Percentiles rank a stretch among this genome's conserved stretches.
Evolutionary conservation across 1,139 yeast genomes (phyloP).

Genomic region (Blastobotrys arbuscula): DNA sequence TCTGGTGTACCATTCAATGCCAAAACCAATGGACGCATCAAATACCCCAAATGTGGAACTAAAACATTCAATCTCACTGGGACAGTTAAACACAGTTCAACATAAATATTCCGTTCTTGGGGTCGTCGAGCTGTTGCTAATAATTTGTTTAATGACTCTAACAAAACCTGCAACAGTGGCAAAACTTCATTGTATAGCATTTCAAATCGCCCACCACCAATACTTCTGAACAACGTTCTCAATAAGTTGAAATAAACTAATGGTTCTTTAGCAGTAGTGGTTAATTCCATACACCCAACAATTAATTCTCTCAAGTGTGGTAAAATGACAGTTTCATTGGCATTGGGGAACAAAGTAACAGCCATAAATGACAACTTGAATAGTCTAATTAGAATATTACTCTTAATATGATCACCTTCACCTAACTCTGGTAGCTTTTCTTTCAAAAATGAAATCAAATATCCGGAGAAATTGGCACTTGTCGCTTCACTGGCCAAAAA

Average conservation of each 20-base stretch:
- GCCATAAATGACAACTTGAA: conserved; percentile 95
- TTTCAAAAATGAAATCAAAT: conserved; percentile 69
- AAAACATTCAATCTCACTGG: conserved; percentile 90
- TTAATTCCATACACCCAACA: conserved; percentile 67
- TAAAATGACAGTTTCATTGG: conserved; percentile 78
- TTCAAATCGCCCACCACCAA: conserved; percentile 95
- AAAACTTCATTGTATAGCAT: conserved; percentile 84
- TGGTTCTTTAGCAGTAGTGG: conserved; percentile 91
- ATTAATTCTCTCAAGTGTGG: conserved; percentile 85
- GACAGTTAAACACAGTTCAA: conserved; percentile 88
- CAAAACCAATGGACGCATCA: conserved; percentile 85
- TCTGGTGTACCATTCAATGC: conserved; percentile 92
- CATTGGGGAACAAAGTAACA: conserved; percentile 81
- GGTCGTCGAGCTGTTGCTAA: conserved; percentile 80
- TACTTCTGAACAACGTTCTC: conserved; percentile 84
- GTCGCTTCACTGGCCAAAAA: conserved; percentile 91
- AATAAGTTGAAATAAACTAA: conserved; percentile 82
- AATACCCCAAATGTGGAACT: conserved; percentile 83
- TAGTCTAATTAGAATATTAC: conserved; percentile 75
- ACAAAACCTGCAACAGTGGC: conserved; percentile 79
- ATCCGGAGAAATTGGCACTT: conserved; percentile 88
- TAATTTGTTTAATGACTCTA: conserved; percentile 80
- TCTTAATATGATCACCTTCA: conserved; percentile 67
- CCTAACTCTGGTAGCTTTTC: conserved; percentile 75
- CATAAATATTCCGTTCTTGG: conserved; percentile 88